Evolutionary conservation across 2,329 filamentous ascomycete genomes (phyloP), one percentile per base, ranked within the genome.

Genomic region (Ustilaginoidea virens): DNA sequence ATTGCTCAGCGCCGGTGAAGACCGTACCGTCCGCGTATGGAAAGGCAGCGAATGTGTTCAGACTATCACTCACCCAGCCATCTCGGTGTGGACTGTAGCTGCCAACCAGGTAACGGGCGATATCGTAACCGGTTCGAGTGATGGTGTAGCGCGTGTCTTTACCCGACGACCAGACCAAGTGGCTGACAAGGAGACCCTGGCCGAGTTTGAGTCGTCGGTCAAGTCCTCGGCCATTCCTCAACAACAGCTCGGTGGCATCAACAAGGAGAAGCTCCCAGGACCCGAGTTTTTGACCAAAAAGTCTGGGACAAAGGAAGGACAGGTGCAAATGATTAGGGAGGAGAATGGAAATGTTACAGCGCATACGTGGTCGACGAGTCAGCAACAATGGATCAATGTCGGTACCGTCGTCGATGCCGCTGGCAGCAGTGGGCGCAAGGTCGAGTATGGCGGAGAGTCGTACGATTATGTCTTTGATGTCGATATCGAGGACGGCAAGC

Each of bases 401-500:
- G 90, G 90, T n/a, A 92, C 85, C 0, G 86, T 98, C 1, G 90
- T 96, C 8, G 83, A 92, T 42, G 73, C 83, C 4, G 80, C 79
- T 5, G 83, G 79, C 21, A 92, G 83, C 47, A 82, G 74, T 39
- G 80, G 82, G 8, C 73, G 73, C 33, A 85, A 86, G 55, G 71
- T 73, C 6, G 66, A 75, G 33, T 78, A 87, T 47, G 63, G 80
- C 2, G 87, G 87, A 18, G 72, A 92, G 47, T 80, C 87, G 36
- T 98, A 92, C 49, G 90, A 98, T 48, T 94, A 79, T 44, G 86
- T 98, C 7, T 96, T 96, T 41, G 86, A 94, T 46, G 86, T 94
- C 16, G 86, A 93, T 43, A 92, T 94, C 36, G 82, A 93, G 49
- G 87, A 94, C 44, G 87, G 85, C 29, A 87, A 92, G 46, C 86